Evolutionary conservation across 148 eudicot species (phyloP).

Genomic region (Cornus controversa): DNA sequence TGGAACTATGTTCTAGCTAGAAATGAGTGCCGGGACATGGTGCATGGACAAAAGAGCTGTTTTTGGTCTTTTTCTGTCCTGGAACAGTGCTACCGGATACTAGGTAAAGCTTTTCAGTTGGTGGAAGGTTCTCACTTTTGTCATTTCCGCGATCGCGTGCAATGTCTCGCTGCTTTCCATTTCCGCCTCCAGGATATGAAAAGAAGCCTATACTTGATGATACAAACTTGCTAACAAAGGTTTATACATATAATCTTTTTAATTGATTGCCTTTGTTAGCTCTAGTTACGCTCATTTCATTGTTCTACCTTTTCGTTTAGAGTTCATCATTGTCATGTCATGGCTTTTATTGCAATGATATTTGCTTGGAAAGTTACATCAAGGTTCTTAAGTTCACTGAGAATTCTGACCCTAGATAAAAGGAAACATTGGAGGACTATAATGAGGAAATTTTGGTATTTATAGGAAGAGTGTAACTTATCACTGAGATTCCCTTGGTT

Average conservation of each 20-base stretch:
- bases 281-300: neutral
- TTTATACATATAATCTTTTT: slow-evolving; percentile 19
- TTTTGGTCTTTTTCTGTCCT: slow-evolving; percentile 27
- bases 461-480: neutral
- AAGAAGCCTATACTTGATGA: slow-evolving; percentile 43
- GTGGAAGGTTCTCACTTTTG: slow-evolving; percentile 16
- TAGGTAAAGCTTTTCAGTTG: slow-evolving; percentile 27
- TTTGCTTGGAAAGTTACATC: slow-evolving; percentile 1
- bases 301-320: neutral
- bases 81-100: slow-evolving; percentile 22
- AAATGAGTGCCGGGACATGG: slow-evolving; percentile 55
- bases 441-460: neutral
- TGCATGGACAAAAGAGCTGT: slow-evolving; percentile 29
- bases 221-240: slow-evolving; percentile 47
- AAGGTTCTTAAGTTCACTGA: neutral
- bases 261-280: slow-evolving; percentile 13
- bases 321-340: neutral
- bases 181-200: slow-evolving; percentile 71
- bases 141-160: slow-evolving; percentile 16
- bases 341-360: neutral
- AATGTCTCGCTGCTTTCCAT: slow-evolving; percentile 77
- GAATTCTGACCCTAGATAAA: neutral
- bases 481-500: neutral
- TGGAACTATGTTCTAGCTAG: slow-evolving; percentile 27
- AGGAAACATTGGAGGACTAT: neutral